Percentiles rank a stretch among this genome's conserved stretches.
Evolutionary conservation across 2,329 filamentous ascomycete species (phyloP).

Genomic region (Amylocarpus encephaloides): DNA sequence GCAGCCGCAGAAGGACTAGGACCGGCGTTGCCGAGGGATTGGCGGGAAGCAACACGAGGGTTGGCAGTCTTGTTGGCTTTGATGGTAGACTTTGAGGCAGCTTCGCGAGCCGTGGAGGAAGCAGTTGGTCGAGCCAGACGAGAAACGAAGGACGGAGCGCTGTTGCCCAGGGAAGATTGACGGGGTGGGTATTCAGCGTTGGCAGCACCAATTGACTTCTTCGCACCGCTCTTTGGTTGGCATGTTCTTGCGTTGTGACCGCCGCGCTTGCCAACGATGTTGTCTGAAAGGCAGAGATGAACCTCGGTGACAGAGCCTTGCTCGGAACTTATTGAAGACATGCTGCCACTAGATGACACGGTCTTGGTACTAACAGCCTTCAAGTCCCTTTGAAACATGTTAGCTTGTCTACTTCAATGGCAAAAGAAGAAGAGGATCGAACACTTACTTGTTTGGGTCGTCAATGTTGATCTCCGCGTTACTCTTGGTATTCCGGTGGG

Average conservation of each 20-base stretch:
- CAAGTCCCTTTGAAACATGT: not conserved
- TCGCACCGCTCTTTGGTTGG: not conserved
- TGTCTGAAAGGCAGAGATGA: not conserved
- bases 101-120: constrained; percentile 9
- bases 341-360: not conserved
- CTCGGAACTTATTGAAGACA: not conserved
- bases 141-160: not conserved
- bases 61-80: not conserved
- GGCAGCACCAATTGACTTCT: not conserved
- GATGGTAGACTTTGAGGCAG: not conserved
- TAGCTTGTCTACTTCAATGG: not conserved
- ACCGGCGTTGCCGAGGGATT: not conserved
- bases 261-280: not conserved
- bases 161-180: not conserved
- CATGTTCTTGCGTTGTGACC: not conserved
- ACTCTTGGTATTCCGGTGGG: no score
- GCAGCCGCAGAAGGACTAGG: not conserved
- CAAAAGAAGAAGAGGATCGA: not conserved
- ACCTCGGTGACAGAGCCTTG: not conserved
- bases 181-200: not conserved
- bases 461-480: not conserved
- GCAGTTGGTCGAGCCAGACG: constrained; percentile 12
- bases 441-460: not conserved
- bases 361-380: not conserved
- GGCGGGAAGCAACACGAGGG: not conserved